These are phyloP conservation scores for Daldinia eschscholtzii DNA, from an alignment of 2,329 filamentous ascomycete species.

Conservation along the genomic window DNA sequence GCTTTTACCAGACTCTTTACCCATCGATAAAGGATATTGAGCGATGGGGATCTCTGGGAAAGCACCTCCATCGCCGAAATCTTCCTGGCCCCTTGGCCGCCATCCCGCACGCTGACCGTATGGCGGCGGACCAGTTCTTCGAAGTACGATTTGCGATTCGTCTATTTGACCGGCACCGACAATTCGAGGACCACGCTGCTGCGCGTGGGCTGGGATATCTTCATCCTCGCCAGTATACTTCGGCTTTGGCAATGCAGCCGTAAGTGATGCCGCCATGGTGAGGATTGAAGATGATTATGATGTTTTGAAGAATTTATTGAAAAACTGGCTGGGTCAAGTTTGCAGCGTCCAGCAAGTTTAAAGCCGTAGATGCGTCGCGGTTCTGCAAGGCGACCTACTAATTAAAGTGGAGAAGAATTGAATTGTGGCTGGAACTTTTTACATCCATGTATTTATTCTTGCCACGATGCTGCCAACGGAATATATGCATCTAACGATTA, in stretches of 20 bases:
- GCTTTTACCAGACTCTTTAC: conserved; percentile 79
- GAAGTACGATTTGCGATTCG: conserved; percentile 84
- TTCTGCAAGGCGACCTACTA: conserved; percentile 4
- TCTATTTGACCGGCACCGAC: conserved; percentile 84
- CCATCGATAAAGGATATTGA: conserved; percentile 97
- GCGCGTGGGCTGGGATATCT: conserved; percentile 76
- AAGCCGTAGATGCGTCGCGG: conserved; percentile 11
- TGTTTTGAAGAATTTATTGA: conserved; percentile 20
- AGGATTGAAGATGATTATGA: conserved; percentile 14
- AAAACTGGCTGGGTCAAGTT: conserved; percentile 22
- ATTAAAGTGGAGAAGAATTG: conserved; percentile 9
- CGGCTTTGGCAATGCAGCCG: conserved; percentile 86
- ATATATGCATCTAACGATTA: background rate
- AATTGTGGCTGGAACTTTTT: conserved; percentile 5
- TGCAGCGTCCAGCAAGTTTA: conserved; percentile 9
- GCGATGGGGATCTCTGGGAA: conserved; percentile 95
- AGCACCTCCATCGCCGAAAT: conserved; percentile 95
- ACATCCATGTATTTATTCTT: background rate
- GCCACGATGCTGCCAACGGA: no score
- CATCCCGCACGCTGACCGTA: conserved; percentile 91
- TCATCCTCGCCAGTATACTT: conserved; percentile 93
- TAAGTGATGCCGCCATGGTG: conserved; percentile 77
- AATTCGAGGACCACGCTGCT: conserved; percentile 84
- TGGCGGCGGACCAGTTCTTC: conserved; percentile 84
- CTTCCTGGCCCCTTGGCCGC: conserved; percentile 88